A percentile compares a stretch with the other conserved stretches of the same genome.
Conservation (phyloP, 1,284 basidiomycete species). For the Pseudozyma sp. region DNA sequence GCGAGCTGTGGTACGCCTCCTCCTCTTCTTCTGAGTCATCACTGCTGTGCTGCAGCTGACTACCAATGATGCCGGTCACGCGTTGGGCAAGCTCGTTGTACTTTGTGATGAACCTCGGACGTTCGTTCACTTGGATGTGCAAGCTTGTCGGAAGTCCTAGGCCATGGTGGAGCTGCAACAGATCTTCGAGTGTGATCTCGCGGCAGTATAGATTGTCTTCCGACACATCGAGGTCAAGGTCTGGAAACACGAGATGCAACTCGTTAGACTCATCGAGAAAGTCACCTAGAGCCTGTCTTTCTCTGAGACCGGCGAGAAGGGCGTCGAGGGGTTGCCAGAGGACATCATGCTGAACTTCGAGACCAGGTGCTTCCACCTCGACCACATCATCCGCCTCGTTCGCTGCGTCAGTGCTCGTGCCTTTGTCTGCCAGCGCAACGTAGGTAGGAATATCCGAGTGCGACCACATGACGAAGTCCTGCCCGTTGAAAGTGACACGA, state of each 20-base stretch:
- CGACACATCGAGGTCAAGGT: conserved; percentile 56
- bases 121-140: conserved; percentile 56
- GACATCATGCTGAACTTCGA: conserved; percentile 42
- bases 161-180: conserved; percentile 59
- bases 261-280: conserved; percentile 65
- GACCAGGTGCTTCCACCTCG: conserved; percentile 51
- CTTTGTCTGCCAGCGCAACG: conserved; percentile 4
- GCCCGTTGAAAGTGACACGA: conserved; percentile 61
- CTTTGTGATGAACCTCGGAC: conserved; percentile 59
- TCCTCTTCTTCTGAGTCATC: conserved; percentile 31
- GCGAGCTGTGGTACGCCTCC: conserved; percentile 2
- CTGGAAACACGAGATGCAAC: conserved; percentile 55
- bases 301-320: conserved; percentile 58
- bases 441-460: conserved; percentile 33
- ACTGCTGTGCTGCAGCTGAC: conserved; percentile 37
- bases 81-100: conserved; percentile 64
- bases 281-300: conserved; percentile 63
- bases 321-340: conserved; percentile 62
- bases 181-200: conserved; percentile 61
- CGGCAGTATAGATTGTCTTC: conserved; percentile 66
- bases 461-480: conserved; percentile 63
- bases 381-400: conserved; percentile 20
- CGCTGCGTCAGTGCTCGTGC: neutral
- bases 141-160: conserved; percentile 53
- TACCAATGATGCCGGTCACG: conserved; percentile 41